Evolutionary conservation across 805 yeast species (phyloP).

Genomic region (Starmerella roubikii): DNA sequence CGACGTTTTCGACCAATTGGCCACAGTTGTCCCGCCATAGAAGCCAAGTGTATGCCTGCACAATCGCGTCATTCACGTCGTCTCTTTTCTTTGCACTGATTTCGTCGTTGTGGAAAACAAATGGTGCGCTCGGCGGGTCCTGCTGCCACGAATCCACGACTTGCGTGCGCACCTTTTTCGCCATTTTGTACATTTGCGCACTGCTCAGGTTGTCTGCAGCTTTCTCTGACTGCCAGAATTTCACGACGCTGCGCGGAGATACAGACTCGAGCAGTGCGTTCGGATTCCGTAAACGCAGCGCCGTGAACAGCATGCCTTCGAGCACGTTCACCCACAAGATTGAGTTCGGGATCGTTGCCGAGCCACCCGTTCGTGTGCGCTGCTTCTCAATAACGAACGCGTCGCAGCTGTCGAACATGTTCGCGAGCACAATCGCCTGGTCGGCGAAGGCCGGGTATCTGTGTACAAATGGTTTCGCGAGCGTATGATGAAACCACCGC

Average conservation of each 20-base stretch:
- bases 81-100: conserved; percentile 25
- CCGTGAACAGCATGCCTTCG: conserved; percentile 36
- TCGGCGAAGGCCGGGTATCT: conserved; percentile 18
- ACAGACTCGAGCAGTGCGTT: conserved; percentile 16
- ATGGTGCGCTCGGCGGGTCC: conserved; percentile 7
- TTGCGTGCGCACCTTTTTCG: conserved; percentile 19
- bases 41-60: conserved; percentile 43
- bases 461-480: conserved; percentile 11
- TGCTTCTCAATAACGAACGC: conserved; percentile 43
- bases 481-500: conserved; percentile 1
- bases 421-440: not conserved
- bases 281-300: conserved; percentile 15
- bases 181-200: conserved; percentile 14
- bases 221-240: conserved; percentile 17
- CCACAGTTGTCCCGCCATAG: conserved; percentile 30
- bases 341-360: conserved; percentile 36
- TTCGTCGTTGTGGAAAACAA: conserved; percentile 2
- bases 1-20: not conserved
- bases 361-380: conserved; percentile 38
- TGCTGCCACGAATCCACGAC: conserved; percentile 18
- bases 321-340: conserved; percentile 40
- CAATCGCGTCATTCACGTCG: conserved; percentile 51
- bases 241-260: conserved; percentile 19
- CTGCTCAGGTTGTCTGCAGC: not conserved
- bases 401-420: conserved; percentile 1